Conservation (phyloP, 2,329 filamentous ascomycete species). For the Diplodia corticola region DNA sequence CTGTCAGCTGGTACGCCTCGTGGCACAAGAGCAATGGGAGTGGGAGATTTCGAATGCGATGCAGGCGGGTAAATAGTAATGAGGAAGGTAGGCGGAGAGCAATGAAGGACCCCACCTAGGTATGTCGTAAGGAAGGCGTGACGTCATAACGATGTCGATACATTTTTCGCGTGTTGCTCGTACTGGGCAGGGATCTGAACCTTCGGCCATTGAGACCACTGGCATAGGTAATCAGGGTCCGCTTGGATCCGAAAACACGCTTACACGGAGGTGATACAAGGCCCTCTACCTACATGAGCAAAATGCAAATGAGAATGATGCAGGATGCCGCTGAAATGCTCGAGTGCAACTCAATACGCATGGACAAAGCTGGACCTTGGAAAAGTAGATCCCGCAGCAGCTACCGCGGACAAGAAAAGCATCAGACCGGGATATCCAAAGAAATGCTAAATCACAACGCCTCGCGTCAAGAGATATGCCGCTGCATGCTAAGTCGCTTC, state of each 20-base stretch:
- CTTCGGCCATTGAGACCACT: background rate
- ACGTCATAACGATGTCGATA: conserved; percentile 14
- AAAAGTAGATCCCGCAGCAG: background rate
- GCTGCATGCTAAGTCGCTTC: conserved; percentile 1
- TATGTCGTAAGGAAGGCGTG: background rate
- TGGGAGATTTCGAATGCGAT: background rate
- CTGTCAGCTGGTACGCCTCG: background rate
- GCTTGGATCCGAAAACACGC: background rate
- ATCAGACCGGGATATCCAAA: conserved; percentile 22
- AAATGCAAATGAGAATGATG: background rate
- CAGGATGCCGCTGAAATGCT: conserved; percentile 19
- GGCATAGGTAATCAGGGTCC: background rate
- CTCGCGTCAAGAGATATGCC: conserved; percentile 12
- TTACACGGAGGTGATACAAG: background rate
- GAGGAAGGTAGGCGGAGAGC: background rate
- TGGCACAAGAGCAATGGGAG: background rate
- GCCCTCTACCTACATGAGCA: background rate
- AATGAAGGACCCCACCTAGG: too few relatives aligned
- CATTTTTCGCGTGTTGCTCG: background rate
- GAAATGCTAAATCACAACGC: conserved; percentile 19
- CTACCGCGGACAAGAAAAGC: background rate
- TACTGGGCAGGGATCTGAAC: background rate
- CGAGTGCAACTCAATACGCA: background rate
- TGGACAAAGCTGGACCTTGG: background rate
- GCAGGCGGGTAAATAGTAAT: background rate